Evolutionary conservation across 139 green algal genomes (phyloP).

Genomic region (Chlamydomonas sphaeroides): DNA sequence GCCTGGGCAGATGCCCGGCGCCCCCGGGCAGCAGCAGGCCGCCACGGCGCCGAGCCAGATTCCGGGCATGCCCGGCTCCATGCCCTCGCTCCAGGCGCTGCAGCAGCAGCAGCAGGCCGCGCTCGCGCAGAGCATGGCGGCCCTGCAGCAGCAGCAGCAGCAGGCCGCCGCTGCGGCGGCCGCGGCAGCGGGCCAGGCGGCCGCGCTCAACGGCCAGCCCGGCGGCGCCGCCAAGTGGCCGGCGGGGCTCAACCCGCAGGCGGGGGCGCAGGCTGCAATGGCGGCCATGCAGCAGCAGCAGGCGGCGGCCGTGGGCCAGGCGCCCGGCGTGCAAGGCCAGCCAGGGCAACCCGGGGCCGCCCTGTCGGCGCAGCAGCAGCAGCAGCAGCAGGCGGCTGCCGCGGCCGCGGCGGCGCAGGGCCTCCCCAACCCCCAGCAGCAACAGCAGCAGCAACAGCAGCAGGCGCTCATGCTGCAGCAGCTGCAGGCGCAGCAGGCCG

Average conservation of each 20-base stretch:
- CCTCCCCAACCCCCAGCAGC: conserved; percentile 26
- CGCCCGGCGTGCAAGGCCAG: neutral
- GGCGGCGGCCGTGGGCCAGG: neutral
- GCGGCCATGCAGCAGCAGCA: conserved; percentile 29
- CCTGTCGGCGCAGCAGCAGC: neutral
- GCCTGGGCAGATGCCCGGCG: neutral
- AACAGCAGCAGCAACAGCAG: neutral
- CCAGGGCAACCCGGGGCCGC: neutral
- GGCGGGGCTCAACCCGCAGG: conserved; percentile 13
- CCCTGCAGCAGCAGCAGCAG: conserved; percentile 31
- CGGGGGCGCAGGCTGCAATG: too few relatives aligned
- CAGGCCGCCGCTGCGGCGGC: neutral
- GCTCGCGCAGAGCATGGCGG: conserved; percentile 11
- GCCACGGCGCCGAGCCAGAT: neutral
- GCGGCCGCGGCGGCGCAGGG: conserved; percentile 19
- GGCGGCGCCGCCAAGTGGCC: conserved; percentile 12
- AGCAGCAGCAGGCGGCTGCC: neutral
- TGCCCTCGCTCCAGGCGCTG: neutral
- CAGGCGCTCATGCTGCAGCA: neutral
- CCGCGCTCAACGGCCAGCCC: conserved; percentile 12
- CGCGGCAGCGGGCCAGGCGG: neutral
- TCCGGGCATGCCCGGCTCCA: neutral
- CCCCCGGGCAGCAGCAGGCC: neutral
- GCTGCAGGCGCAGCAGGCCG: conserved; percentile 27
- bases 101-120: conserved; percentile 23